Evolutionary conservation across 768 basidiomycete species (phyloP), one percentile per base, ranked within the genome.

Genomic region (Tephrocybe rancida): DNA sequence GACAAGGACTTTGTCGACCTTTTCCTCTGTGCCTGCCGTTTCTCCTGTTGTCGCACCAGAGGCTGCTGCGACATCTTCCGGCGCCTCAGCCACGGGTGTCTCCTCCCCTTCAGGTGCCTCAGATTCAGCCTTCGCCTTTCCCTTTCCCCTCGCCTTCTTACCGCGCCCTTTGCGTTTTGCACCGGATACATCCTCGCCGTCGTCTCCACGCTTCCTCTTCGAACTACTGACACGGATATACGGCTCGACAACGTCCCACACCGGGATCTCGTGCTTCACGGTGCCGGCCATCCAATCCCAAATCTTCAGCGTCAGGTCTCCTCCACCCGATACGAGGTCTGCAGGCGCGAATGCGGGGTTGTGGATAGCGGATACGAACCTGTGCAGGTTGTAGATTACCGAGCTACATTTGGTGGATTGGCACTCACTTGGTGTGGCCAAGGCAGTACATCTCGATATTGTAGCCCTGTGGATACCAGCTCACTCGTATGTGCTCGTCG

Each of bases 401-500:
- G 26, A 7, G 14, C 11, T 8, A 48, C 7, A 24, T 6, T 42
- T n/a, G 0, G 2, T 37, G 50, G 42, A 34, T 10, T 26, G 43
- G 24, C 2, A 67, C 84, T 60, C 57, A 95, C 93, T 85, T 89
- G 60, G 77, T 77, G 64, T 95, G 90, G 16, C 95, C 93, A 24
- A 95, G 78, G 57, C 95, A 90, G 67, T 85, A 98, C 57, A 80
- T 84, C 67, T 98, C 93, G 56, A 98, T 90, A 39, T 81, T 81
- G 60, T 87, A 90, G 16, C 94, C 91, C 49, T 88, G 76, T 0
- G 97, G 97, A 64, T 81, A 98, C 83, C 90, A 84, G 63, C 91
- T 95, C 14, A 96, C 81, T 49, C 97, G 80, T 46, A 99, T 88
- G 65, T 98, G 97, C 66, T 98, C 97, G 64, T 99, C 97, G 41